phyloP scores from a whole-genome alignment of 176 grass and related monocot species.

The Carex scoparia region DNA sequence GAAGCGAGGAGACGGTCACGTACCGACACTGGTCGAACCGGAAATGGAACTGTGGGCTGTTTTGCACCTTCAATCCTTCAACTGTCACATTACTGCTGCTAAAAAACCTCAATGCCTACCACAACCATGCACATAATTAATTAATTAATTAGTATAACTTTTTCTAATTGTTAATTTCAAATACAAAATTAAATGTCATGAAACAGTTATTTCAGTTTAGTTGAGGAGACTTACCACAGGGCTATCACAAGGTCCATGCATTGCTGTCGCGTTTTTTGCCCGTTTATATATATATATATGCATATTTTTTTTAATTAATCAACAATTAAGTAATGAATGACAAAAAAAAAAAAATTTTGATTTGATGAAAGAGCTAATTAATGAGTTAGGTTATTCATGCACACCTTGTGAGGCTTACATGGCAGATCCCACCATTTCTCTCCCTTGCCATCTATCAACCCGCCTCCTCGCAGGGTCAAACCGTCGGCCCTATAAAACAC shows the following conservation, averaged over 20 bases:
- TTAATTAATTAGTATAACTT: neutral
- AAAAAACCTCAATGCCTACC: conserved; percentile 81
- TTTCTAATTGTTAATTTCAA: neutral
- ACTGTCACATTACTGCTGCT: conserved; percentile 65
- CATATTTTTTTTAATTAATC: neutral
- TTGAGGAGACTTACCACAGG: conserved; percentile 64
- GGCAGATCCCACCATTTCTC: conserved; percentile 96
- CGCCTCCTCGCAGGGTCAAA: conserved; percentile 49
- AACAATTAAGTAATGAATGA: neutral
- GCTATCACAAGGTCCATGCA: conserved; percentile 66
- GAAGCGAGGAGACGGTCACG: conserved; percentile 45
- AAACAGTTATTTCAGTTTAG: conserved; percentile 46
- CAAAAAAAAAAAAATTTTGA: neutral
- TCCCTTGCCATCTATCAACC: conserved; percentile 85
- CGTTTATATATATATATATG: neutral
- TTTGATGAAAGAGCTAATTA: neutral
- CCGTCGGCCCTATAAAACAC: conserved; percentile 75
- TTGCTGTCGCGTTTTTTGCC: conserved; percentile 40
- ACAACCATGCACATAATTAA: neutral
- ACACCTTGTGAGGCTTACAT: conserved; percentile 88
- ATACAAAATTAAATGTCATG: neutral
- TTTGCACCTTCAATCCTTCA: conserved; percentile 53
- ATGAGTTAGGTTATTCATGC: neutral
- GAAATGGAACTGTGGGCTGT: conserved; percentile 98
- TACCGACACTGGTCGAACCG: conserved; percentile 78